These are phyloP conservation scores for Stephanodiscus minutulus DNA, from an alignment of 108 stramenopile genomes.

Conservation along the genomic window DNA sequence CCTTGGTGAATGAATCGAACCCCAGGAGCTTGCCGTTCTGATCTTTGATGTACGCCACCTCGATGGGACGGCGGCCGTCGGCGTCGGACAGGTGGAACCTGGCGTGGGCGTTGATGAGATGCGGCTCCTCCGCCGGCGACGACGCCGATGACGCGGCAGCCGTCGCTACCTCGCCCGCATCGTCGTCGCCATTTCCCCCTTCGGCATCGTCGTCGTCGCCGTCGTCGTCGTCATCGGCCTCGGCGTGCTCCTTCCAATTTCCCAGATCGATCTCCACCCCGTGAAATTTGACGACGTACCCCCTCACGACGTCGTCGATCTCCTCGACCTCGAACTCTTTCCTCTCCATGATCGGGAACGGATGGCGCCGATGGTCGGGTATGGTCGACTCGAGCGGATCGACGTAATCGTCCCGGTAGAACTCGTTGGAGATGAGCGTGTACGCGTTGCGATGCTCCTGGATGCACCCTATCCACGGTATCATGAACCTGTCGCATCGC, in stretches of 20 bases:
- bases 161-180: constrained; percentile 2
- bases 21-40: constrained; percentile 75
- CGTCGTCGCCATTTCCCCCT: constrained; percentile 9
- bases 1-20: constrained; percentile 57
- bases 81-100: constrained; percentile 46
- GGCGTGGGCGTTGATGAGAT: constrained; percentile 56
- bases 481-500: constrained; percentile 68
- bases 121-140: too few species aligned
- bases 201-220: constrained; percentile 4
- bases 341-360: constrained; percentile 5
- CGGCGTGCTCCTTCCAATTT: constrained; percentile 53
- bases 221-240: constrained; percentile 41
- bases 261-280: constrained; percentile 44
- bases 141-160: background rate
- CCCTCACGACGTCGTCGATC: background rate
- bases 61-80: constrained; percentile 47
- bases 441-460: constrained; percentile 69
- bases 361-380: constrained; percentile 12
- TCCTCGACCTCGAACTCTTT: background rate
- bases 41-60: constrained; percentile 82
- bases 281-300: constrained; percentile 24
- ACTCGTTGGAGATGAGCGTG: constrained; percentile 60
- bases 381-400: constrained; percentile 47
- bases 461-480: constrained; percentile 78
- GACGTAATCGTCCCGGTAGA: constrained; percentile 58